These are phyloP conservation scores for Anacardium occidentale DNA, from an alignment of 345 rosid species.

Conservation along the genomic window DNA sequence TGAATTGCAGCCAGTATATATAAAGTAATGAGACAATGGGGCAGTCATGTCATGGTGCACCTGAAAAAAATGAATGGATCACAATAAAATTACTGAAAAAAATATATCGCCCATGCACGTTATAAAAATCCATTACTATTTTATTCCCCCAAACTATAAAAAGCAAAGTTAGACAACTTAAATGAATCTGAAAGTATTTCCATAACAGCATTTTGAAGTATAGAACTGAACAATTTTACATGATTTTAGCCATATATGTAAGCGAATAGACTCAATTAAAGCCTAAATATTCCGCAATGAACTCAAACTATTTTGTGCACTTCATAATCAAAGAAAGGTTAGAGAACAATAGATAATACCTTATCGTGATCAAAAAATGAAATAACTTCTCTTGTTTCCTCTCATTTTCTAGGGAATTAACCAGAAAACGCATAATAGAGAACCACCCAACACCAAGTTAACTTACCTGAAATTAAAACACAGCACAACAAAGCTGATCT, in stretches of 20 bases:
- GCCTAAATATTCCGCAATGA: background rate
- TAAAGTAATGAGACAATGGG: conserved; percentile 86
- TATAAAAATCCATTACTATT: background rate
- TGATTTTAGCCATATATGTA: conserved; percentile 4
- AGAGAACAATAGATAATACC: no score
- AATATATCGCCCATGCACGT: background rate
- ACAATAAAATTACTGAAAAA: background rate
- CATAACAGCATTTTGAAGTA: background rate
- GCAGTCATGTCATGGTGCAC: conserved; percentile 87
- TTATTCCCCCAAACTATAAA: background rate
- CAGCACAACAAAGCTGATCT: background rate
- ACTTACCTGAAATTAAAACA: no score
- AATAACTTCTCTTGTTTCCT: background rate
- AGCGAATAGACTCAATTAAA: background rate
- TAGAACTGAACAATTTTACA: background rate
- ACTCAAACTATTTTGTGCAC: background rate
- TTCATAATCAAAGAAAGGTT: no score
- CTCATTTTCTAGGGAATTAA: conserved; percentile 4
- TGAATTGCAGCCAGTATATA: conserved; percentile 86
- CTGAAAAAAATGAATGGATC: conserved; percentile 34
- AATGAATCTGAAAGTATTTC: background rate
- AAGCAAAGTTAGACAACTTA: background rate
- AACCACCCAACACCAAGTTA: background rate
- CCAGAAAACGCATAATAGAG: background rate
- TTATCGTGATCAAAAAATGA: background rate